Base-by-base conservation (phyloP, 345 rosid genomes). In the Citrus medica region DNA sequence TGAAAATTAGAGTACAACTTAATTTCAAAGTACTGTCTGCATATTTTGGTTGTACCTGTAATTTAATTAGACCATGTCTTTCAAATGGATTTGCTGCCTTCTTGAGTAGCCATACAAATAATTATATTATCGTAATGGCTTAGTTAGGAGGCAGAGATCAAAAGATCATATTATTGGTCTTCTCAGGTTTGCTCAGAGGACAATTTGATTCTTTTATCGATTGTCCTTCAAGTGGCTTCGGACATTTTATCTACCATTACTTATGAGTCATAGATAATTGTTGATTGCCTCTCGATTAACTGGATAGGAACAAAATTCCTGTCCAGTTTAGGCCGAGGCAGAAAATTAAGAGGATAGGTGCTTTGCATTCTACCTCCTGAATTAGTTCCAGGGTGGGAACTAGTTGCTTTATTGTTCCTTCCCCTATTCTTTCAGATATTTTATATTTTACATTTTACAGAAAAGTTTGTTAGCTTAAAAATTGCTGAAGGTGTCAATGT, bases 131-230 rank as follows among this genome's bases (percentile, higher is more conserved):
- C 51, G 58, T 56, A 22, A 48, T 6, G 63, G 75, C 53, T 55
- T 71, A 72, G 51, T 72, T 72, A 33, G 64, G 48, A 33, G 65
- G 75, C 75, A 56, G 27, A 72, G 19, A 72, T 56, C 19, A 33
- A 56, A 56, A 5, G 64, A 56, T 56, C 65, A 55, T 51, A 51
- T 65, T 21, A 10, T 28, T 9, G 61, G 74, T 70, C 38, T 56
- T 56, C n/a, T 4, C 51, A n/a, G 64, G 75, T 28, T 27, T 56
- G 30, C n/a, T 72, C 19, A 32, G 64, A 33, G 75, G 65, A 56
- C 42, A 72, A 53, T 56, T 5, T 72, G 32, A 72, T 53, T 53
- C 28, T 56, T 28, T 72, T 71, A n/a, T 21, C n/a, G 4, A 21
- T 72, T 72, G 48, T 56, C 21, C 30, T 22, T 21, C 32, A 21